Evolutionary conservation across 768 basidiomycete genomes (phyloP).

Genomic region (Podaxis sp.): DNA sequence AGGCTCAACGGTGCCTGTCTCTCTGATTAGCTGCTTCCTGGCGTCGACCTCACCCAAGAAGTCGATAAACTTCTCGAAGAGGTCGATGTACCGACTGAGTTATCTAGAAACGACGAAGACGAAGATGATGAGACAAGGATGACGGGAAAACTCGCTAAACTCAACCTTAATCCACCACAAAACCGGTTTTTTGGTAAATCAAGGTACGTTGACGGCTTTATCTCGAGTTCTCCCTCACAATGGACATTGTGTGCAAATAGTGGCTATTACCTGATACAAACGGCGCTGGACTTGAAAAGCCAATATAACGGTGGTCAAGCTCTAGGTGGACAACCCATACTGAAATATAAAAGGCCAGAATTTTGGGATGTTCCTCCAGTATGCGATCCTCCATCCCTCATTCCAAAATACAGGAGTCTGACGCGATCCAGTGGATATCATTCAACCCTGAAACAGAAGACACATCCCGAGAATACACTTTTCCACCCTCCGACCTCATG

Average conservation of each 20-base stretch:
- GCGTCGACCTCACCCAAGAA: conserved; percentile 61
- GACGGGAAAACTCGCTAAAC: conserved; percentile 31
- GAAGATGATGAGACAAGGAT: conserved; percentile 26
- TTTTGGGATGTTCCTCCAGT: conserved; percentile 53
- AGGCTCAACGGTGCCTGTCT: background rate
- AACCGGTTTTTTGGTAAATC: conserved; percentile 51
- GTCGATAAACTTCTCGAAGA: conserved; percentile 46
- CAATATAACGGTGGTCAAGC: conserved; percentile 44
- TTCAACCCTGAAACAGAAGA: conserved; percentile 24
- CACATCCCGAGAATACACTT: conserved; percentile 34
- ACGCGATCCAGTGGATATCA: conserved; percentile 31
- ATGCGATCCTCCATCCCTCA: conserved; percentile 16
- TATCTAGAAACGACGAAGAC: conserved; percentile 35
- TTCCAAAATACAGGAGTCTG: background rate
- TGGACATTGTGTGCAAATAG: conserved; percentile 26
- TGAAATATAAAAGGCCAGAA: conserved; percentile 38
- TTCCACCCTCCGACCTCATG: conserved; percentile 56
- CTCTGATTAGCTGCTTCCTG: conserved; percentile 40
- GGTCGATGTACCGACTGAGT: conserved; percentile 31
- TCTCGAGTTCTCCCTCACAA: background rate
- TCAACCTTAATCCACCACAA: conserved; percentile 37
- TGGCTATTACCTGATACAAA: conserved; percentile 50
- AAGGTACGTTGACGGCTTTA: conserved; percentile 26
- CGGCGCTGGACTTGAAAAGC: conserved; percentile 56
- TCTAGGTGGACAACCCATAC: conserved; percentile 23